Conservation (phyloP, 2,329 filamentous ascomycete species). For the Byssothecium circinans region DNA sequence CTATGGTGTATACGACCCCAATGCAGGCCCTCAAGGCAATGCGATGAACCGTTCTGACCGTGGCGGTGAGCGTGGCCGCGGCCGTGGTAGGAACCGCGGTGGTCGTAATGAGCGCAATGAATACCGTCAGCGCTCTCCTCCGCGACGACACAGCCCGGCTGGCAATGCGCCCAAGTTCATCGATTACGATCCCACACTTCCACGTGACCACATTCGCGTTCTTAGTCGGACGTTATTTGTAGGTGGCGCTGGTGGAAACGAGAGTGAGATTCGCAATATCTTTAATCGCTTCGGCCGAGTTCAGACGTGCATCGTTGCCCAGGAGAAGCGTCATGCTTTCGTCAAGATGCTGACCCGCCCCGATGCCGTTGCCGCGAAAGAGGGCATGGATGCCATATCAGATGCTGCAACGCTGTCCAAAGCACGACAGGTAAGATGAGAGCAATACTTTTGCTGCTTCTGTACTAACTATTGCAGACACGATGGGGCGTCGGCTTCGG, state of each 20-base stretch:
- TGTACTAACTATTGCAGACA: conserved; percentile 60
- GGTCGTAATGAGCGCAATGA: conserved; percentile 54
- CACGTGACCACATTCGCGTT: conserved; percentile 75
- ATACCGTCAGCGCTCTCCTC: conserved; percentile 87
- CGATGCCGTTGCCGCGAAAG: conserved; percentile 81
- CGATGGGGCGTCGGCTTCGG: conserved; percentile 98
- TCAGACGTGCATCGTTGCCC: conserved; percentile 97
- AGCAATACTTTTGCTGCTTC: not conserved
- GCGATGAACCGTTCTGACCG: conserved; percentile 58
- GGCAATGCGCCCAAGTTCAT: conserved; percentile 65
- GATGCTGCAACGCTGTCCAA: conserved; percentile 71
- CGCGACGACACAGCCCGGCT: conserved; percentile 61
- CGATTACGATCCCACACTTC: conserved; percentile 74
- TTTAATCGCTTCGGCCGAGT: conserved; percentile 84
- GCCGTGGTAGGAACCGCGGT: conserved; percentile 50
- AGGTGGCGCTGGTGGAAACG: conserved; percentile 76
- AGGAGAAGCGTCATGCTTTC: conserved; percentile 96
- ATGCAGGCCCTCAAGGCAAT: conserved; percentile 57
- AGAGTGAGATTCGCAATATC: conserved; percentile 77
- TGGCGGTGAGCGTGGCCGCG: conserved; percentile 59
- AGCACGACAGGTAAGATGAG: conserved; percentile 45
- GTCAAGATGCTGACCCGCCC: conserved; percentile 95
- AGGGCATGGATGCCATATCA: conserved; percentile 80
- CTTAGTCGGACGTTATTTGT: conserved; percentile 94
- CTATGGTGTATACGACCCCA: conserved; percentile 72